Evolutionary conservation across 1,139 yeast genomes (phyloP).

Genomic region (Yamadazyma taylorii): DNA sequence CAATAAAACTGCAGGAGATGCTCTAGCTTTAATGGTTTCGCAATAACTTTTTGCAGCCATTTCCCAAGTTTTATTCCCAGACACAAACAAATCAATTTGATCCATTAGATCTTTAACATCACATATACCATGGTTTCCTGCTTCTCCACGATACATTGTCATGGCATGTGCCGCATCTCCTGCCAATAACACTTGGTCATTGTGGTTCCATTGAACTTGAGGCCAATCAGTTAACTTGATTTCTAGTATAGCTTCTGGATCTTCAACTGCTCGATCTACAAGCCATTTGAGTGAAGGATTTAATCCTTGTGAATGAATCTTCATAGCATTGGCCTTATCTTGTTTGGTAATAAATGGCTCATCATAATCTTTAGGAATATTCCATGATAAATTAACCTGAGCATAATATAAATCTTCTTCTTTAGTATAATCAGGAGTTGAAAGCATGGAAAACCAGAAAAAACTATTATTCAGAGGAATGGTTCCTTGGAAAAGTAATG

Average conservation of each 20-base stretch:
- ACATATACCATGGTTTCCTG: constrained; percentile 23
- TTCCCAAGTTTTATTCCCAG: constrained; percentile 13
- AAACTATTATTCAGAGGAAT: constrained; percentile 23
- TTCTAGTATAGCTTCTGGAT: constrained; percentile 16
- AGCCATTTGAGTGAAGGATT: constrained; percentile 15
- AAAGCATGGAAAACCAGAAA: constrained; percentile 28
- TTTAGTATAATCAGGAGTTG: constrained; percentile 22
- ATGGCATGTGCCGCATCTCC: constrained; percentile 21
- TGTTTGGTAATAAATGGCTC: constrained; percentile 17
- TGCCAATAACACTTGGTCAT: constrained; percentile 12
- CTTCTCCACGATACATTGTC: constrained; percentile 25
- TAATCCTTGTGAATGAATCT: constrained; percentile 16
- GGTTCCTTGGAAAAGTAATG: constrained; percentile 29
- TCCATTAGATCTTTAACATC: constrained; percentile 17
- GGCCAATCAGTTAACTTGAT: constrained; percentile 21
- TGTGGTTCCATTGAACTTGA: constrained; percentile 13
- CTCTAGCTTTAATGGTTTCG: constrained; percentile 14
- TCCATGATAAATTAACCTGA: constrained; percentile 24
- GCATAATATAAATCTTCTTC: constrained; percentile 17
- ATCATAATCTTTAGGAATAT: constrained; percentile 8
- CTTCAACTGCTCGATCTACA: constrained; percentile 17
- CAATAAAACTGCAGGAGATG: constrained; percentile 19
- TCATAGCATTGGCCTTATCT: constrained; percentile 19
- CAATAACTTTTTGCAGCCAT: constrained; percentile 15
- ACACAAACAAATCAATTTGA: constrained; percentile 11